Base-by-base conservation (phyloP, 1,139 yeast species). In the Candida mesenterica region DNA sequence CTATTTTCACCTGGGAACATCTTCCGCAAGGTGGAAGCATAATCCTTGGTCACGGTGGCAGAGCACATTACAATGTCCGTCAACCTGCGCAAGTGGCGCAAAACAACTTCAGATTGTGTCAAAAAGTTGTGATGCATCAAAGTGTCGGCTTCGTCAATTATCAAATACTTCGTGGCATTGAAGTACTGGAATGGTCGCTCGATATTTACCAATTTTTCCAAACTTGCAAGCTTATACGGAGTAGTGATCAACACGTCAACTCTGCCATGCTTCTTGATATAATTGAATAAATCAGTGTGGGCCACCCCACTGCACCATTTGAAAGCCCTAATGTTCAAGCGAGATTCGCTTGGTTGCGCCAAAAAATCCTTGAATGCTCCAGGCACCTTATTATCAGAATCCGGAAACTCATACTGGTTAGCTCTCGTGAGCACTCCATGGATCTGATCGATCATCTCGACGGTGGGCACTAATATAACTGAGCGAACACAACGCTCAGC, bases 81-180 rank as follows among this genome's bases (percentile, higher is more conserved):
- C 27, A 84, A 63, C 40, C 76, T 72, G 3, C 73, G 66, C 57
- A 85, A 71, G 34, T 64, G 59, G 30, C 67, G 68, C 23, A 89
- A 60, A 1, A 78, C 73, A 4, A 68, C 59, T 45, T 78, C 73
- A 1, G 96, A 87, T 40, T 81, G 82, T 24, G 75, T 75, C 12
- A 80, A 62, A 75, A 92, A 90, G 0, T 95, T 83, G 36, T 78
- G 75, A 52, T 90, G 96, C 79, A 92, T 74, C 37, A 92, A 65
- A 0, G 97, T 86, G 58, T 92, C 98, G 0, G 98, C 97, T 58
- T 92, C 98, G 57, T 92, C 98, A n/a, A 85, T 75, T 3, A 86
- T 90, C 37, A 86, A 68, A 48, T 75, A 82, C 19, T 74, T 70
- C 0, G 79, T 75, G 24, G 62, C 62, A 5, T 64, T 59, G 35